Conservation (phyloP, 2,329 filamentous ascomycete species). For the Zarea fungicola region DNA sequence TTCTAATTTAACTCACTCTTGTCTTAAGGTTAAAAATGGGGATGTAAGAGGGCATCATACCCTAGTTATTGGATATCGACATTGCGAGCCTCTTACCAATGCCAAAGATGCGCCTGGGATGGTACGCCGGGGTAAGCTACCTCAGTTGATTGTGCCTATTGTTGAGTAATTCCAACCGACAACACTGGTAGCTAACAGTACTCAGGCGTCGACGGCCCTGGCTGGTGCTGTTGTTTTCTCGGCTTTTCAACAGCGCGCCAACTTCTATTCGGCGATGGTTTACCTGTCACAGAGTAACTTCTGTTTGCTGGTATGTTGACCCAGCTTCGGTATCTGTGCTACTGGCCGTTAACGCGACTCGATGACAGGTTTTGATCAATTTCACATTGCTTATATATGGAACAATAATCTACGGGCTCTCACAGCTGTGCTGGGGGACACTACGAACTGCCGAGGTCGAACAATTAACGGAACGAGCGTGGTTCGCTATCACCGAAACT, state of each 20-base stretch:
- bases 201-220: slow-evolving; percentile 72
- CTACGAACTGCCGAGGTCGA: slow-evolving; percentile 93
- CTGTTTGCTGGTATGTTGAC: slow-evolving; percentile 72
- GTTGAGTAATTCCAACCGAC: slow-evolving; percentile 15
- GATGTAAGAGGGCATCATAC: neutral
- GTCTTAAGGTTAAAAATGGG: slow-evolving; percentile 1
- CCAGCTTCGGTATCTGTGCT: neutral
- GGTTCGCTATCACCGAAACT: slow-evolving; percentile 97
- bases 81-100: slow-evolving; percentile 17
- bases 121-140: slow-evolving; percentile 55
- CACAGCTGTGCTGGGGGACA: slow-evolving; percentile 83
- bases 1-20: neutral
- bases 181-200: slow-evolving; percentile 17
- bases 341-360: slow-evolving; percentile 1
- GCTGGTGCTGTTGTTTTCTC: slow-evolving; percentile 80
- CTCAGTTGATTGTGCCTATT: slow-evolving; percentile 19
- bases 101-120: slow-evolving; percentile 52
- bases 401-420: slow-evolving; percentile 77
- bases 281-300: slow-evolving; percentile 96
- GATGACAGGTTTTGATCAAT: slow-evolving; percentile 75
- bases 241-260: slow-evolving; percentile 89
- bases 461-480: slow-evolving; percentile 93
- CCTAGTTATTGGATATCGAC: slow-evolving; percentile 12
- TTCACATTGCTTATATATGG: slow-evolving; percentile 77
- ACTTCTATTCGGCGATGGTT: slow-evolving; percentile 97